Conservation (phyloP, 2,329 filamentous ascomycete genomes). For the Neonectria neomacrospora region DNA sequence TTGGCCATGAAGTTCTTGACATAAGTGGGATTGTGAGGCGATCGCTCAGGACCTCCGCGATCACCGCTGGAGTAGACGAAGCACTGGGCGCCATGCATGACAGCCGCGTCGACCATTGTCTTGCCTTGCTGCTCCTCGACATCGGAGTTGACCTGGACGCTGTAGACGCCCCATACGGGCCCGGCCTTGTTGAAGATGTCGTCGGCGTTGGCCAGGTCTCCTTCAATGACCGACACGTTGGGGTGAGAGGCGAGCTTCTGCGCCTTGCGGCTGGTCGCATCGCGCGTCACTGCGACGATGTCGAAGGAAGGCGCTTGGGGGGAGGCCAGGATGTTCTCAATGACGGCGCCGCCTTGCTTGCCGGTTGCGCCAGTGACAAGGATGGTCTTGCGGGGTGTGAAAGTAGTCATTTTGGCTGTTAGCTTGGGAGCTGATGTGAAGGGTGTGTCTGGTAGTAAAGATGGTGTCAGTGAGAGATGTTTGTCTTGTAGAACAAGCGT, state of each 20-base stretch:
- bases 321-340: slow-evolving; percentile 18
- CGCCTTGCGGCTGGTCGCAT: slow-evolving; percentile 11
- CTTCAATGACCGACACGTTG: slow-evolving; percentile 17
- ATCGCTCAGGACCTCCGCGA: slow-evolving; percentile 61
- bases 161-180: slow-evolving; percentile 20
- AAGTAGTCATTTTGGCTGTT: background rate
- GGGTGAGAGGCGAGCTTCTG: slow-evolving; percentile 20
- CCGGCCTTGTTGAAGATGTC: slow-evolving; percentile 21
- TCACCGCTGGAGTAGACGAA: slow-evolving; percentile 71
- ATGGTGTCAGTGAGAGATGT: too few species aligned
- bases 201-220: slow-evolving; percentile 20
- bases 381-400: slow-evolving; percentile 4
- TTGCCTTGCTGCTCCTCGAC: slow-evolving; percentile 59
- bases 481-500: background rate
- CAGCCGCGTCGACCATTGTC: slow-evolving; percentile 61
- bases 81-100: slow-evolving; percentile 62
- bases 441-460: background rate
- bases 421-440: background rate
- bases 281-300: slow-evolving; percentile 25
- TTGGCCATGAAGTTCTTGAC: slow-evolving; percentile 69
- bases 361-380: slow-evolving; percentile 27
- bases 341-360: slow-evolving; percentile 28
- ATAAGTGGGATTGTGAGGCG: slow-evolving; percentile 59
- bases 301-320: slow-evolving; percentile 8
- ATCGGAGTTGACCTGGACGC: slow-evolving; percentile 27